Base-by-base conservation (phyloP, 2,329 filamentous ascomycete genomes). In the Aspergillus brasiliensis region DNA sequence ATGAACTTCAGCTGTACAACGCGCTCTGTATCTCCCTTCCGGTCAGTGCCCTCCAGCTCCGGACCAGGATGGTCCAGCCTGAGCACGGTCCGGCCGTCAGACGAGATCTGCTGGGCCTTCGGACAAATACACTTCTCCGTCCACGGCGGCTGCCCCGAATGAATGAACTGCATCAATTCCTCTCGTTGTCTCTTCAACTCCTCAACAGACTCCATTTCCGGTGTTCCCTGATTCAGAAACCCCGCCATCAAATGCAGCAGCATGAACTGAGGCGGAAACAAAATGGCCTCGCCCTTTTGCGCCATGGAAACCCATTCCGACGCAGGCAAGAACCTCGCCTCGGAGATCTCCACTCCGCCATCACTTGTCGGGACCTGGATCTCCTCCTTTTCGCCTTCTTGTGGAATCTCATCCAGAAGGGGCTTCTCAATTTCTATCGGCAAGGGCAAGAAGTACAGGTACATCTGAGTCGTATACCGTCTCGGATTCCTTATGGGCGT, bases 381-480 rank as follows among this genome's bases (percentile, higher is more conserved):
- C 84, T 81, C 65, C 83, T 86, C 70, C 83, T 84, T 63, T 66
- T 78, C 70, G 67, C 80, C 72, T 66, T 80, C 65, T 49, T 77
- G 51, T 44, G 74, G 63, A 64, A 77, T 62, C 70, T 76, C 67
- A 62, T 68, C 31, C 67, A 70, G 64, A 2, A 77, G 52, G 2
- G 65, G 62, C 34, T 70, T 70, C 25, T 74, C 72, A 3, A 71
- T 63, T 13, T 75, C 67, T 13, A 71, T 60, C n/a, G 77, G 74
- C 10, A 88, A 77, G 0, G 92, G 92, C 2, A 97, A 83, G 75
- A 96, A 88, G 77, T 97, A 97, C 10, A 98, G 75, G 77, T 98
- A 99, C 94, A 98, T 98, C 73, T 97, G 93, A 0, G 94, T 97
- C 0, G 91, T 91, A 78, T 96, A 99, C 48, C 95, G 85, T 68